Conservation (phyloP, 257 asterid species). For the Solanum corneliomulleri region DNA sequence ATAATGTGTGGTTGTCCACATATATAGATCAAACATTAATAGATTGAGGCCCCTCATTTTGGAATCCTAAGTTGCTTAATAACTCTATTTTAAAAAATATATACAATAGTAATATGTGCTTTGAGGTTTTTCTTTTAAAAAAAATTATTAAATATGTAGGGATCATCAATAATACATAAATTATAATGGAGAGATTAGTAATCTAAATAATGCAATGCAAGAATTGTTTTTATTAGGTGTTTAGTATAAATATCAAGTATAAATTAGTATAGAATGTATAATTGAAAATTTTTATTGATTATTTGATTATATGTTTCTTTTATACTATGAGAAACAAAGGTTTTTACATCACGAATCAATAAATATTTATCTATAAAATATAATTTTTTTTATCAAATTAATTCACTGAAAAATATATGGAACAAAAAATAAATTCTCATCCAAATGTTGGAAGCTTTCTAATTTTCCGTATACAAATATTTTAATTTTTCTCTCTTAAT, state of each 20-base stretch:
- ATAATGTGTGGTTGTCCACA: background rate
- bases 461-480: no score
- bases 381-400: no score
- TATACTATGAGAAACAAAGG: background rate
- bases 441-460: background rate
- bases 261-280: background rate
- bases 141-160: background rate
- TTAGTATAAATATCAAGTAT: background rate
- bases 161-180: background rate
- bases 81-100: background rate
- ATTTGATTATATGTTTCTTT: background rate
- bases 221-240: background rate
- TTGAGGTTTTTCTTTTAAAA: background rate
- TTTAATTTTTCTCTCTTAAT: no score
- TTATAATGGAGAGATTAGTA: background rate
- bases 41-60: background rate
- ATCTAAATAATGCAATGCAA: background rate
- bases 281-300: background rate
- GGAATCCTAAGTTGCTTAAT: background rate
- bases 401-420: no score
- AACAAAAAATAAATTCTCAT: no score
- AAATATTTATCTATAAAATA: no score
- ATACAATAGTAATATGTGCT: background rate
- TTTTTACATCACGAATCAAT: background rate
- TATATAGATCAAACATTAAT: background rate